Percentiles rank a stretch among this genome's conserved stretches.
These are phyloP conservation scores for Candida jianshihensis DNA, from an alignment of 805 yeast genomes.

Conservation along the genomic window DNA sequence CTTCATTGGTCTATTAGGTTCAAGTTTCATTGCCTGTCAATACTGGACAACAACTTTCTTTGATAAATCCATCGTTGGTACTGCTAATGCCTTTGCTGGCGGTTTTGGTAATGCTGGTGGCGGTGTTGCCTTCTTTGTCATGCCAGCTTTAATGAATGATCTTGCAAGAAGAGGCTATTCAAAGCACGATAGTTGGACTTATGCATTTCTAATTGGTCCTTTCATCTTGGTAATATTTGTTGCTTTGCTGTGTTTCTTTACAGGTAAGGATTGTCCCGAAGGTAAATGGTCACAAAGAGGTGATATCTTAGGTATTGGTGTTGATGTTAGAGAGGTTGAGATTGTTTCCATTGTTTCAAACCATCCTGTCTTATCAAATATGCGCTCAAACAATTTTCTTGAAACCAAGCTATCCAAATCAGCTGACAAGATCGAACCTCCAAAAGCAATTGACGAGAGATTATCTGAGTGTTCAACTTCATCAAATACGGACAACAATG, in stretches of 20 bases:
- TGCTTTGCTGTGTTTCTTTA: conserved; percentile 17
- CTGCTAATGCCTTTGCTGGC: conserved; percentile 26
- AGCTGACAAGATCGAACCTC: conserved; percentile 4
- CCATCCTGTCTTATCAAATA: conserved; percentile 7
- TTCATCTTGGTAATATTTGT: conserved; percentile 23
- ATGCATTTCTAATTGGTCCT: conserved; percentile 26
- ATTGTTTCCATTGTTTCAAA: conserved; percentile 17
- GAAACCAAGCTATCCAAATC: neutral
- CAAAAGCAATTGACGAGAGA: conserved; percentile 4
- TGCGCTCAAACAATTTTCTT: neutral
- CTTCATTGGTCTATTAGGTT: conserved; percentile 33
- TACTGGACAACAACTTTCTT: conserved; percentile 24
- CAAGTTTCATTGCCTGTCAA: conserved; percentile 25
- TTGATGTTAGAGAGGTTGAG: conserved; percentile 20
- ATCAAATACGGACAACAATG: neutral
- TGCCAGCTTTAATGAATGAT: conserved; percentile 23
- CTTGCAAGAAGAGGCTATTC: conserved; percentile 16
- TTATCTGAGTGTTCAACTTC: conserved; percentile 1
- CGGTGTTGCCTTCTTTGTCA: conserved; percentile 27
- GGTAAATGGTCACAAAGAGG: conserved; percentile 28
- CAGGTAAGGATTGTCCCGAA: conserved; percentile 30
- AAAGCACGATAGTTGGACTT: conserved; percentile 22
- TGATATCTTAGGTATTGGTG: conserved; percentile 19
- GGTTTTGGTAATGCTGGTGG: conserved; percentile 30
- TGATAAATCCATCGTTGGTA: conserved; percentile 24